phyloP scores from a whole-genome alignment of 371 early-diverging fungal species.

The Mortierella sp. region DNA sequence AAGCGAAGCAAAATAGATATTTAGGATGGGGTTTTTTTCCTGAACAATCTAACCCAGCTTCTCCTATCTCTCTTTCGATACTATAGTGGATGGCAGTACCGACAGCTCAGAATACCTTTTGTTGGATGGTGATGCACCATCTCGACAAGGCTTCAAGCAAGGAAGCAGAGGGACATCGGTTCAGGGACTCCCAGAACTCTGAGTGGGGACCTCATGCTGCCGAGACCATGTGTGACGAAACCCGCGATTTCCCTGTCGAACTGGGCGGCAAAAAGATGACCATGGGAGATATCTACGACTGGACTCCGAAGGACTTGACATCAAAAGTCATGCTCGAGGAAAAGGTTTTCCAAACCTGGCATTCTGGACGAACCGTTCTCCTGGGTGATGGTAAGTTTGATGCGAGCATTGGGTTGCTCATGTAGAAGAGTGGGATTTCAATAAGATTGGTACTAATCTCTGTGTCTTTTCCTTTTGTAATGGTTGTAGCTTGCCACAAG shows the following conservation, averaged over 20 bases:
- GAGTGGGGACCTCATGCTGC: constrained; percentile 21
- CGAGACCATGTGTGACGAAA: constrained; percentile 16
- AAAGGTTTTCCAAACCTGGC: constrained; percentile 24
- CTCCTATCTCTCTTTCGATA: no score
- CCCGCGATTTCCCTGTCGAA: constrained; percentile 17
- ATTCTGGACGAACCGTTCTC: constrained; percentile 7
- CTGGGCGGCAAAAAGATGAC: background rate
- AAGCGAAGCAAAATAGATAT: no score
- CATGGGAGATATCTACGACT: constrained; percentile 24
- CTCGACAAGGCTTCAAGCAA: constrained; percentile 8
- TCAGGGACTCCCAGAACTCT: no score
- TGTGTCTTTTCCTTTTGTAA: background rate
- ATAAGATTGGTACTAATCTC: background rate
- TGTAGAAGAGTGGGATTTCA: no score
- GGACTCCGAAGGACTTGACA: constrained; percentile 8
- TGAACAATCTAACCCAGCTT: no score
- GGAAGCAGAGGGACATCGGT: background rate
- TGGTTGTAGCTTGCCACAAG: constrained; percentile 13
- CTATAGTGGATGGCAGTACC: constrained; percentile 21
- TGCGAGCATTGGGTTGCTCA: background rate
- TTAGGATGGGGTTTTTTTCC: no score
- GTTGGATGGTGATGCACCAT: constrained; percentile 29
- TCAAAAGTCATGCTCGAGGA: constrained; percentile 26
- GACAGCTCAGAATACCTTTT: constrained; percentile 3
- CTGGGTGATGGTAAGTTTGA: constrained; percentile 22